These are phyloP conservation scores for Hyphodiscus hymeniophilus DNA, from an alignment of 495 filamentous ascomycete species.

Conservation along the genomic window DNA sequence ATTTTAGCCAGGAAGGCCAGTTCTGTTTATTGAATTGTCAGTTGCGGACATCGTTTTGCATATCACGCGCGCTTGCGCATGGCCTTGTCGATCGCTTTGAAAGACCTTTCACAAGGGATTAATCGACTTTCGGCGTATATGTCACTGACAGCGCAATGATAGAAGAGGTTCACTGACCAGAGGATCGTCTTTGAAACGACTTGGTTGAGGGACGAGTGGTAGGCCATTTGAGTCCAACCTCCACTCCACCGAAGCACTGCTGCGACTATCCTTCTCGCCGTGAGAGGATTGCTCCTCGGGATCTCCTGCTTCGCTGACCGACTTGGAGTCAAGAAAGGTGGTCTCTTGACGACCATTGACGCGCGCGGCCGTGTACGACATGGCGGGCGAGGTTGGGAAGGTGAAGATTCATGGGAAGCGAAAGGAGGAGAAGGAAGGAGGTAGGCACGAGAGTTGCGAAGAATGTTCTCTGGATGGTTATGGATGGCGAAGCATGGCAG, in stretches of 20 bases:
- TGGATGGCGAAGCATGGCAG: too few relatives aligned
- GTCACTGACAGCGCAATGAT: not conserved
- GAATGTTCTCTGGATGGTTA: too few relatives aligned
- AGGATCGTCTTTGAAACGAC: constrained; percentile 26
- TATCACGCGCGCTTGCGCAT: too few relatives aligned
- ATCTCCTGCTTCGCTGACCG: not conserved
- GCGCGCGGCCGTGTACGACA: too few relatives aligned
- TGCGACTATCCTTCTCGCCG: not conserved
- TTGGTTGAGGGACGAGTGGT: constrained; percentile 25
- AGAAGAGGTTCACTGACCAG: constrained; percentile 16
- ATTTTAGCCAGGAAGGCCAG: constrained; percentile 24
- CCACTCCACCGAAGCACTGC: not conserved
- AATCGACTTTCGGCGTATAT: not conserved
- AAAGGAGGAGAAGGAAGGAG: too few relatives aligned
- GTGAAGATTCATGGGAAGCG: too few relatives aligned
- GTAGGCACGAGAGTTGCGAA: too few relatives aligned
- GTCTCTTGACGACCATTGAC: not conserved
- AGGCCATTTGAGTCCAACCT: constrained; percentile 22
- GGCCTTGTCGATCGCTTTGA: too few relatives aligned
- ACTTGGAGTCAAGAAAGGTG: not conserved
- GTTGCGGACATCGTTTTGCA: not conserved
- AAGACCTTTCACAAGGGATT: too few relatives aligned
- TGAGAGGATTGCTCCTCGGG: not conserved
- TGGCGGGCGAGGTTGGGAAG: too few relatives aligned
- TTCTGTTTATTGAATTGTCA: constrained; percentile 13